Evolutionary conservation across 352 stramenopile species (phyloP).

Genomic region (Hyaloperonospora brassicae): DNA sequence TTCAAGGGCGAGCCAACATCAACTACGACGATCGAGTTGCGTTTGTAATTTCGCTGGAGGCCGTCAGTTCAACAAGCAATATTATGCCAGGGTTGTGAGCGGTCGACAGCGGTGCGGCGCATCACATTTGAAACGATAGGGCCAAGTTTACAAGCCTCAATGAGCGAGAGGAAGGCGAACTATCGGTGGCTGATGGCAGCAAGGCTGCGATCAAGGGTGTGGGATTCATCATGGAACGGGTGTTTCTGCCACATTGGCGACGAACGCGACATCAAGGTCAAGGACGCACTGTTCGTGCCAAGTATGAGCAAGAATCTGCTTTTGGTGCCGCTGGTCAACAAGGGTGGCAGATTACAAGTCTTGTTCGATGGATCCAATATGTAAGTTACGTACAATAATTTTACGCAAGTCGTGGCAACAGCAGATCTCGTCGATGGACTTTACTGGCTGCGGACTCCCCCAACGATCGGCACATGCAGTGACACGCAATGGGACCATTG

Average conservation of each 20-base stretch:
- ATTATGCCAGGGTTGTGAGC: constrained; percentile 4
- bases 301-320: background rate
- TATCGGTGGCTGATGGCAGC: background rate
- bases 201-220: background rate
- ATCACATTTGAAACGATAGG: constrained; percentile 6
- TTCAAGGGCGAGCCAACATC: constrained; percentile 3
- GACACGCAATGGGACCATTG: background rate
- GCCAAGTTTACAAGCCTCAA: background rate
- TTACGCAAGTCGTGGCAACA: background rate
- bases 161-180: background rate
- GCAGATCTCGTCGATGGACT: background rate
- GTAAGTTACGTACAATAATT: background rate
- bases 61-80: constrained; percentile 5
- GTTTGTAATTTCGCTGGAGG: constrained; percentile 17
- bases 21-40: constrained; percentile 1
- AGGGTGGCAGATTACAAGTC: background rate
- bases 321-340: background rate
- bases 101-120: constrained; percentile 17
- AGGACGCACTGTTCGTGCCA: background rate
- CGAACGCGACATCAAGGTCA: background rate
- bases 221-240: background rate
- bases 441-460: background rate
- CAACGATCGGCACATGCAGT: background rate
- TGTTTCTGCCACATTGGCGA: background rate
- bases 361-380: background rate